Conservation (phyloP, 2,329 filamentous ascomycete species). For the Ceratocystis diversiconidia region DNA sequence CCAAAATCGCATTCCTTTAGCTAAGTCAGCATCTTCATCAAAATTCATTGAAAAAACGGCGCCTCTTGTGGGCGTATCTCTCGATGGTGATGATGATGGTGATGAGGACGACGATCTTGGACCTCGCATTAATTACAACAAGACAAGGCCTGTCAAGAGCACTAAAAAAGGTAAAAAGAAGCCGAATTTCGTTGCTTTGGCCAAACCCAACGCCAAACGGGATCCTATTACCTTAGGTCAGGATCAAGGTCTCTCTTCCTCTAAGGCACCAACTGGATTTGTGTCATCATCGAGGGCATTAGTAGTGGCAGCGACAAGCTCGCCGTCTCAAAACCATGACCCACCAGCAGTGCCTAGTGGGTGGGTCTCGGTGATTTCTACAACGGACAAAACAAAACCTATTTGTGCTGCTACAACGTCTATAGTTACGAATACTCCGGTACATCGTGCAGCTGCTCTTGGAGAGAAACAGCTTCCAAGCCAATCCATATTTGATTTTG, state of each 20-base stretch:
- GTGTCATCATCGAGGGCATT: neutral
- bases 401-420: no score
- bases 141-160: slow-evolving; percentile 15
- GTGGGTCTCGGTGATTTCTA: slow-evolving; percentile 5
- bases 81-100: slow-evolving; percentile 33
- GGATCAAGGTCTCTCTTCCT: neutral
- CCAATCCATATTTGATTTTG: slow-evolving; percentile 91
- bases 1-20: slow-evolving; percentile 30
- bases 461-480: slow-evolving; percentile 68
- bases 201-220: neutral
- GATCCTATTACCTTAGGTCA: neutral
- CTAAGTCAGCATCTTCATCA: neutral
- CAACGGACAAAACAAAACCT: neutral
- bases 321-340: neutral
- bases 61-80: slow-evolving; percentile 25
- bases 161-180: slow-evolving; percentile 39
- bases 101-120: slow-evolving; percentile 32
- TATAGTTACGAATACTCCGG: neutral
- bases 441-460: slow-evolving; percentile 27
- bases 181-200: slow-evolving; percentile 22
- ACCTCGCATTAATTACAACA: slow-evolving; percentile 19
- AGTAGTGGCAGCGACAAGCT: no score
- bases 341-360: slow-evolving; percentile 12
- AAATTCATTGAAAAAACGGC: slow-evolving; percentile 28
- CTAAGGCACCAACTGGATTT: slow-evolving; percentile 8